phyloP scores from a whole-genome alignment of 2,329 filamentous ascomycete genomes.

The Paracorniculantispora psalliotae region DNA sequence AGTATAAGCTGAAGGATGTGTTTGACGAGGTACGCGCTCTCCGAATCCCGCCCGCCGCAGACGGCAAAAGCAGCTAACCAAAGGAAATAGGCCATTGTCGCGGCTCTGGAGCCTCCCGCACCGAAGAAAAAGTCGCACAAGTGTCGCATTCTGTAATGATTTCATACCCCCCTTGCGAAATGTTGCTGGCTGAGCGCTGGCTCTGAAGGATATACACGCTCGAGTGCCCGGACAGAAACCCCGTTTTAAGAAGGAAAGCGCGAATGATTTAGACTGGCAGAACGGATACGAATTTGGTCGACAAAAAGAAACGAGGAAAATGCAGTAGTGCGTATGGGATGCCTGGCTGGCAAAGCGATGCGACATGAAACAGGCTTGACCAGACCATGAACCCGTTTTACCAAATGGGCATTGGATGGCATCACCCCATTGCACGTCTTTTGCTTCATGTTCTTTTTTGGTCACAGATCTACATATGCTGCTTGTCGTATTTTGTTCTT shows the following conservation, averaged over 20 bases:
- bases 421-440: background rate
- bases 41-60: background rate
- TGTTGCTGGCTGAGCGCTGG: conserved; percentile 3
- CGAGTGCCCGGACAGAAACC: background rate
- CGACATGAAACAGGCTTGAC: background rate
- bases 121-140: conserved; percentile 72
- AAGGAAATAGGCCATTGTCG: conserved; percentile 77
- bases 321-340: background rate
- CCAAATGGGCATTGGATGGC: background rate
- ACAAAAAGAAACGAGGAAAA: background rate
- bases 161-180: conserved; percentile 10
- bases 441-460: background rate
- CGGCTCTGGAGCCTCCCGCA: conserved; percentile 81
- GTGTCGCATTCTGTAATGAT: conserved; percentile 61
- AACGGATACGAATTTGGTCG: background rate
- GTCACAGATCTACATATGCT: conserved; percentile 8
- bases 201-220: background rate
- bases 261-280: conserved; percentile 1
- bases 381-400: background rate
- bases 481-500: background rate
- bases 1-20: conserved; percentile 98
- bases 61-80: background rate
- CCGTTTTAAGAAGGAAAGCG: background rate
- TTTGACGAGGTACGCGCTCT: conserved; percentile 81
- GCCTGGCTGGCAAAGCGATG: background rate